Base-by-base conservation (phyloP, 805 yeast species). In the Blastobotrys parvus region DNA sequence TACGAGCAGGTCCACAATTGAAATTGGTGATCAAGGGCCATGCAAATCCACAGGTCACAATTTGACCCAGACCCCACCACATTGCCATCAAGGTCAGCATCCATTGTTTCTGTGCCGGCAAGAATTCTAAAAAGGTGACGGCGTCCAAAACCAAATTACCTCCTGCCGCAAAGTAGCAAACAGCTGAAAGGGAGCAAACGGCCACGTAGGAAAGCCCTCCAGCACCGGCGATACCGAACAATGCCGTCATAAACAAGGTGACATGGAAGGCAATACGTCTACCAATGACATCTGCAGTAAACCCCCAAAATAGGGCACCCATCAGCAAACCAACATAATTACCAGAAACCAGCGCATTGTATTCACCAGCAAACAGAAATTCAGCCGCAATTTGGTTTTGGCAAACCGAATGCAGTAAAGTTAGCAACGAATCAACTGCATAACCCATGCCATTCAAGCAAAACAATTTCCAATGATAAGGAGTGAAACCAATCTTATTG, bases 51-150 rank as follows among this genome's bases (percentile, higher is more conserved):
- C 65, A 64, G 7, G 78, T 70, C 35, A 76, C 61, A 2, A 77
- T 68, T 54, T 77, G 81, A 22, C 81, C 82, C 25, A 77, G 64
- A 37, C 80, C 78, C 82, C 82, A 77, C 74, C 71, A 78, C 34
- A 67, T 60, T 17, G 79, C 75, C 57, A 77, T 65, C 25, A 72
- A 62, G 2, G 80, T 74, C 35, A 70, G 65, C 45, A 73, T 55
- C 67, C 69, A 75, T 47, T 74, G 75, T 49, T 69, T 59, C 39
- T 66, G 67, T 35, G 64, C 58, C 3, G 81, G 80, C 41, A 75
- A 59, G 44, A 68, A 73, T 53, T 75, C 78, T 25, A 74, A 54
- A 48, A 72, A 72, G 8, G 71, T 70, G 35, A 77, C 64, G 16
- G 76, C 69, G 54, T 75, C 80, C 15, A 74, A 57, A 4, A 72